Percentiles rank a stretch among this genome's conserved stretches.
These are phyloP conservation scores for Claviceps humidiphila DNA, from an alignment of 2,329 filamentous ascomycete genomes.

Conservation along the genomic window DNA sequence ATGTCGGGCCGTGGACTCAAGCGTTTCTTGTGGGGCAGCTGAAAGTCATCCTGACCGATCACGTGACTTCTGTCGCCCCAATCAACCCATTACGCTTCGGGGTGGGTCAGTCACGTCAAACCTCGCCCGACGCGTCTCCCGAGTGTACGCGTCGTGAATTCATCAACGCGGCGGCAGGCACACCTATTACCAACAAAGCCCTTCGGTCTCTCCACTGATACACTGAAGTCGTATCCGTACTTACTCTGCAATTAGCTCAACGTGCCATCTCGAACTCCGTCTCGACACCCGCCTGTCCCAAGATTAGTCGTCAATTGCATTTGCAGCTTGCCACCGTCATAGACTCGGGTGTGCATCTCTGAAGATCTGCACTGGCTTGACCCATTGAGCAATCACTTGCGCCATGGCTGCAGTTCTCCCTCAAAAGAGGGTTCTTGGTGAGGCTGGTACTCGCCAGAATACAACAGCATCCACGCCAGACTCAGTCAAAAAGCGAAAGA, in stretches of 20 bases:
- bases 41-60: constrained; percentile 10
- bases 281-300: neutral
- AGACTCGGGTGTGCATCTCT: neutral
- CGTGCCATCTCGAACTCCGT: too few species aligned
- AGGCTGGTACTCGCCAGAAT: constrained; percentile 52
- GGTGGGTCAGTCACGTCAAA: constrained; percentile 24
- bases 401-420: constrained; percentile 41
- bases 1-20: too few species aligned
- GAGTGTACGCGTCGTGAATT: too few species aligned
- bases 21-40: too few species aligned
- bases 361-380: neutral
- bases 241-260: too few species aligned
- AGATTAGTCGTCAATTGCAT: neutral
- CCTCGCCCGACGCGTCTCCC: too few species aligned
- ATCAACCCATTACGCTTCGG: constrained; percentile 8
- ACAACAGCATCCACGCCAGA: constrained; percentile 40
- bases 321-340: neutral
- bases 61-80: constrained; percentile 12
- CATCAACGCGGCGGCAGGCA: neutral
- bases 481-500: constrained; percentile 67
- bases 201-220: too few species aligned
- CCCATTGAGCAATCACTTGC: neutral
- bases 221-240: too few species aligned
- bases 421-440: constrained; percentile 61
- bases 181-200: neutral